A percentile compares a stretch with the other conserved stretches of the same genome.
Evolutionary conservation across 2,329 filamentous ascomycete genomes (phyloP).

Genomic region (Penicillium palitans): DNA sequence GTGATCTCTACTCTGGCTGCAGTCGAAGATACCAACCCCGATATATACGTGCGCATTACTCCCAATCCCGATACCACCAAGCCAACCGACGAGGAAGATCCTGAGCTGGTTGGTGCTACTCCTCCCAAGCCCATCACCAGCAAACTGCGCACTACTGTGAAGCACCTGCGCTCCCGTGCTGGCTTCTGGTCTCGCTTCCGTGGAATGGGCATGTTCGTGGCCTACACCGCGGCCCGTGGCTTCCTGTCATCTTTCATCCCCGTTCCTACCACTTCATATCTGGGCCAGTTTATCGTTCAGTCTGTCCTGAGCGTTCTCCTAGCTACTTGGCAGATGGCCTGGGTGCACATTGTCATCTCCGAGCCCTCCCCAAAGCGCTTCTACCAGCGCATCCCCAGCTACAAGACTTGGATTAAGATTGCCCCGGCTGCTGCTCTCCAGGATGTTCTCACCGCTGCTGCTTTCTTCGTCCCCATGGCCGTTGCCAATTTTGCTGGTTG

Average conservation of each 20-base stretch:
- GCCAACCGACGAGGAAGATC: slow-evolving; percentile 42
- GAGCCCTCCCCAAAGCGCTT: slow-evolving; percentile 63
- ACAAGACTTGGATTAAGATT: slow-evolving; percentile 67
- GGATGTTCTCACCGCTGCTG: slow-evolving; percentile 56
- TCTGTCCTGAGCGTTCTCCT: slow-evolving; percentile 62
- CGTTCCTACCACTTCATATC: slow-evolving; percentile 31
- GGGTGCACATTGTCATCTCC: slow-evolving; percentile 85
- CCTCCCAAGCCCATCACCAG: slow-evolving; percentile 61
- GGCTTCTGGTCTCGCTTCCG: slow-evolving; percentile 70
- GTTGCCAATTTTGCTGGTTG: slow-evolving; percentile 52
- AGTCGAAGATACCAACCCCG: slow-evolving; percentile 61
- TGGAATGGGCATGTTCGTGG: slow-evolving; percentile 58
- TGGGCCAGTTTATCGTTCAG: slow-evolving; percentile 52
- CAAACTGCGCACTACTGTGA: slow-evolving; percentile 58
- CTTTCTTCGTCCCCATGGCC: slow-evolving; percentile 37
- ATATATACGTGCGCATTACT: slow-evolving; percentile 54
- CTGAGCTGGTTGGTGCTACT: slow-evolving; percentile 46
- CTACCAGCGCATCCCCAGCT: slow-evolving; percentile 68
- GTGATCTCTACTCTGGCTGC: slow-evolving; percentile 64
- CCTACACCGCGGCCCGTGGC: slow-evolving; percentile 50
- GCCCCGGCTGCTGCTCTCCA: slow-evolving; percentile 67
- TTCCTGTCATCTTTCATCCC: slow-evolving; percentile 45
- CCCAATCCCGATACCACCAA: slow-evolving; percentile 35
- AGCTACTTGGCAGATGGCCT: slow-evolving; percentile 70
- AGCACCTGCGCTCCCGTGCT: slow-evolving; percentile 62